These are phyloP conservation scores for Boletus reticulatus DNA, from an alignment of 768 basidiomycete species.

Conservation along the genomic window DNA sequence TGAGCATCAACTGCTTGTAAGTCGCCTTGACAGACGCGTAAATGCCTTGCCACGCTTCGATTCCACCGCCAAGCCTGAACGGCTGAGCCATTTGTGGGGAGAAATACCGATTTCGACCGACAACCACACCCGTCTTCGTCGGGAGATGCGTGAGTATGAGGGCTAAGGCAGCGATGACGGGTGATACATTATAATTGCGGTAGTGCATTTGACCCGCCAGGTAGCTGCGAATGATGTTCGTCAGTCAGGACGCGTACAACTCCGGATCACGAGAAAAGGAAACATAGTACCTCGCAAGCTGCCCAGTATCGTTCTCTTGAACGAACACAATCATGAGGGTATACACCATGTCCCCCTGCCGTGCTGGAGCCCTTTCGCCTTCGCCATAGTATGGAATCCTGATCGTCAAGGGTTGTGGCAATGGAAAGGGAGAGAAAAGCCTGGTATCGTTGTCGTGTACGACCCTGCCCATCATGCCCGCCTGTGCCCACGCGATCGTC, in stretches of 20 bases:
- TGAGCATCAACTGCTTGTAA: constrained; percentile 2
- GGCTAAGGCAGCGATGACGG: neutral
- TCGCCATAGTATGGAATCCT: neutral
- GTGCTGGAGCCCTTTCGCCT: neutral
- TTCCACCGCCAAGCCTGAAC: neutral
- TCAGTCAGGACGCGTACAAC: neutral
- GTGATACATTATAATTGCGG: neutral
- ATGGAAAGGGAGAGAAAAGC: neutral
- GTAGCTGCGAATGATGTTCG: neutral
- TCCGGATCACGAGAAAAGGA: neutral
- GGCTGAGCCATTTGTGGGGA: neutral
- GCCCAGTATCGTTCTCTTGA: neutral
- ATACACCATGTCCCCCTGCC: neutral
- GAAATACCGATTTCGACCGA: neutral
- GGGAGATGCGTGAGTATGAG: neutral
- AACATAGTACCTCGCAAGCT: neutral
- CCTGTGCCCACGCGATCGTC: neutral
- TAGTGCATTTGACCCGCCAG: neutral
- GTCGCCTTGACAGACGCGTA: neutral
- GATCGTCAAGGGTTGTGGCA: neutral
- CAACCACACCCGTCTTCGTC: neutral
- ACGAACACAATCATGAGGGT: neutral
- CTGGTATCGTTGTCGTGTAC: neutral
- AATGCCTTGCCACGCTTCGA: neutral
- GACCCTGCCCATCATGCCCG: neutral